Evolutionary conservation across 2,329 filamentous ascomycete species (phyloP), one percentile per base, ranked within the genome.

Genomic region (Pseudocercospora vitis): DNA sequence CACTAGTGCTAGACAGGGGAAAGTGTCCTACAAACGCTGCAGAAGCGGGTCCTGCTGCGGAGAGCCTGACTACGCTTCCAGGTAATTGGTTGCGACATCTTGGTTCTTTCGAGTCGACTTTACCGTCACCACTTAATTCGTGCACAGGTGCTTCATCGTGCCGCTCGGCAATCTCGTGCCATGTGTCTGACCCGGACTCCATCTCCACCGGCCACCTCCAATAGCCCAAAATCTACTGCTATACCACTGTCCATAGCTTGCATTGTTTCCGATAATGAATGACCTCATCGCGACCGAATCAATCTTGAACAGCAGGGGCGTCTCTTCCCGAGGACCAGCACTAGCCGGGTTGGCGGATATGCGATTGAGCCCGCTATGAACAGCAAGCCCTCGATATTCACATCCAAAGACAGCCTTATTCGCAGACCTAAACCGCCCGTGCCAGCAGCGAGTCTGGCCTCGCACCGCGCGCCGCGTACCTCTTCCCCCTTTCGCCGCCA

Each of bases 401-500:
- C 59, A 19, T 50, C 61, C 16, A 61, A 53, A 28, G 55, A 60
- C 55, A 54, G 33, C 28, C 37, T 55, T 9, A 48, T 49, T 18
- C 21, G 48, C 31, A 55, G 47, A 29, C 39, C 53, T 11, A 29
- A 40, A 6, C 52, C 47, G 28, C 49, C 51, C 7, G 32, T 21
- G 44, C 48, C 46, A 26, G 23, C 32, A 26, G 31, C 32, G 7
- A 37, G 52, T 21, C 19, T 31, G n/a, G 31, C 16, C 11, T 23
- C 51, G 18, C 39, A 18, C 37, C 56, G 50, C 49, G 37, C 53
- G 8, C 50, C 53, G 28, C 57, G 56, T 29, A 57, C 55, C 12
- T 59, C 58, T 9, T 60, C 57, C 31, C 60, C 60, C 32, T 57
- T 57, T 18, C 57, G 60, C 46, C 45, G 59, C 14, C 53, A 55